Base-by-base conservation (phyloP, 176 grass and related monocot genomes). In the Oryza longistaminata region DNA sequence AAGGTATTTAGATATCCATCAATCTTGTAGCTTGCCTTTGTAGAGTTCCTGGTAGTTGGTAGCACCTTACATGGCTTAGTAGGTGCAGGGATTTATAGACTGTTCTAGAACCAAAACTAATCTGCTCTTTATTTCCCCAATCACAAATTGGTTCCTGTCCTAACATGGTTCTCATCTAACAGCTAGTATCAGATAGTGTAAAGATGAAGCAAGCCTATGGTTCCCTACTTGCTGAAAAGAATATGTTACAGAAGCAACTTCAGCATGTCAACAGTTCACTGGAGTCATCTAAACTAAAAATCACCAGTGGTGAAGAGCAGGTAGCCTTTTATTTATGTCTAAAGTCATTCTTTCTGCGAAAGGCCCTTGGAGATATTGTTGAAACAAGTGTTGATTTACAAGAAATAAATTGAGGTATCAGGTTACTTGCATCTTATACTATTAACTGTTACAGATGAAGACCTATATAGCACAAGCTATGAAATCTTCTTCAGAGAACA, bases 141-240 rank as follows among this genome's bases (percentile, higher is more conserved):
- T 19, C 19, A 58, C 4, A 24, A 78, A 1, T 66, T 37, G 6
- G 44, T 43, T 86, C 4, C 61, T 31, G n/a, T 68, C 39, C 61
- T 90, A 87, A 90, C 39, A 90, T 62, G 53, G 25, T 77, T 92
- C 35, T 81, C 35, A 77, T 86, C 21, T 81, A 45, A 73, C 95
- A 98, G 89, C 88, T 95, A 74, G 93, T 98, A 83, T 98, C 96
- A 11, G 93, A 98, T 82, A 95, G 93, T 86, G 93, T 98, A 85
- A 95, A 93, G 84, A 95, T 91, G 90, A 98, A 98, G 79, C 93
- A 95, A 81, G 88, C 93, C 65, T 89, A 81, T 80, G 82, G 85
- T 39, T 93, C 85, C 74, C 96, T 98, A 89, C 77, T 98, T 25
- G 87, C 91, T 77, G 96, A 98, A 85, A 98, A 98, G 83, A 89